phyloP scores from a whole-genome alignment of 768 basidiomycete species.

The Agrocybe praecox region DNA sequence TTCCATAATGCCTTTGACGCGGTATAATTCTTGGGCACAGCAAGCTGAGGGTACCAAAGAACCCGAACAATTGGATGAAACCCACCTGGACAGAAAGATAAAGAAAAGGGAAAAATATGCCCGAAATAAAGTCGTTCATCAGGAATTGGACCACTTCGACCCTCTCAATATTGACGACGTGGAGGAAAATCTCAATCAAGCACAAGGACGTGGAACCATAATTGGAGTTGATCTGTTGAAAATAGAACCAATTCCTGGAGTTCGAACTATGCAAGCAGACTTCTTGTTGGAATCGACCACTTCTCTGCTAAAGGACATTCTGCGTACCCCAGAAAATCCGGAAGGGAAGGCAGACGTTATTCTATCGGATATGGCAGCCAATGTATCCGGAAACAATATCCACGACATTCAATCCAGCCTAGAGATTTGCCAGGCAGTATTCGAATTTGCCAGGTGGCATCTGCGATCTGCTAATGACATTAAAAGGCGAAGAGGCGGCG shows the following conservation, averaged over 20 bases:
- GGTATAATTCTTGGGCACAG: background rate
- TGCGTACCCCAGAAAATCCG: slow-evolving; percentile 26
- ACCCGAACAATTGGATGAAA: background rate
- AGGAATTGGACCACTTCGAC: slow-evolving; percentile 36
- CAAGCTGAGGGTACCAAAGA: background rate
- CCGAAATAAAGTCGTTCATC: slow-evolving; percentile 2
- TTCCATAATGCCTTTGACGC: background rate
- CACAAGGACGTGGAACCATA: slow-evolving; percentile 47
- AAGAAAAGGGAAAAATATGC: slow-evolving; percentile 6
- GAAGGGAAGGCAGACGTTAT: slow-evolving; percentile 71
- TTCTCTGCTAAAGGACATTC: slow-evolving; percentile 39
- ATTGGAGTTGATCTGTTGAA: slow-evolving; percentile 82
- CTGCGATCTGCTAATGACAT: slow-evolving; percentile 49
- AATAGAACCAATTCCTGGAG: slow-evolving; percentile 73
- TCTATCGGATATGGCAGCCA: slow-evolving; percentile 90
- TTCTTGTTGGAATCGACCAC: slow-evolving; percentile 66
- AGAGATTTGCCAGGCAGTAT: slow-evolving; percentile 74
- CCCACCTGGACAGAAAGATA: background rate
- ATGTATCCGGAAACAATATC: slow-evolving; percentile 69
- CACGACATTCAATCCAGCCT: slow-evolving; percentile 72
- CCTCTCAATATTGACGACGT: slow-evolving; percentile 45
- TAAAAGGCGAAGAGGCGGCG: slow-evolving; percentile 46
- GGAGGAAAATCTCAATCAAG: background rate
- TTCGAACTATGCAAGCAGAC: slow-evolving; percentile 74
- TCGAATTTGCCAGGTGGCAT: slow-evolving; percentile 62